Conservation (phyloP, 805 yeast species). For the Lachancea lanzarotensis region DNA sequence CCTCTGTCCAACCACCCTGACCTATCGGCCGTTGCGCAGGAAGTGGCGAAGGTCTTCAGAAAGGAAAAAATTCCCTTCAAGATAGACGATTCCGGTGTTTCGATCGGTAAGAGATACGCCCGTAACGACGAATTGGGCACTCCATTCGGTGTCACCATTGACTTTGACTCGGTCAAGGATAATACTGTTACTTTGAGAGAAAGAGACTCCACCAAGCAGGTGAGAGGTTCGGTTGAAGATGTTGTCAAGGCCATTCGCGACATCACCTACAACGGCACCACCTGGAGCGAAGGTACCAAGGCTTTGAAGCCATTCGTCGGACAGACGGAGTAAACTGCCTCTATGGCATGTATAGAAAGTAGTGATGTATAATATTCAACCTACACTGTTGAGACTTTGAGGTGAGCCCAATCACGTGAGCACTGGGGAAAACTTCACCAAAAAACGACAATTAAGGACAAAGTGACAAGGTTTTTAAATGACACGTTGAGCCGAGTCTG, state of each 20-base stretch:
- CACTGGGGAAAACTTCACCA: not conserved
- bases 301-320: constrained; percentile 66
- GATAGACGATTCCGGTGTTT: constrained; percentile 94
- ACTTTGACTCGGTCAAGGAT: constrained; percentile 86
- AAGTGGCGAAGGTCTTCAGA: constrained; percentile 67
- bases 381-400: too few species aligned
- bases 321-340: constrained; percentile 39
- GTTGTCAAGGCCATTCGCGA: constrained; percentile 67
- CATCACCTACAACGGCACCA: constrained; percentile 63
- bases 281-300: constrained; percentile 86
- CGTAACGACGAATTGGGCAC: constrained; percentile 98
- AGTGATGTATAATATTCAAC: not conserved
- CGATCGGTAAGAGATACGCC: constrained; percentile 96
- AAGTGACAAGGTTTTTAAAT: not conserved
- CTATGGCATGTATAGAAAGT: not conserved
- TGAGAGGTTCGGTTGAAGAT: constrained; percentile 79
- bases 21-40: constrained; percentile 65
- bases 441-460: not conserved
- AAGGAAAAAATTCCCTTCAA: constrained; percentile 83
- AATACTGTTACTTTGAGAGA: constrained; percentile 90
- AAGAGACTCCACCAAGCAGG: constrained; percentile 94
- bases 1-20: constrained; percentile 85
- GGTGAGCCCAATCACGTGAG: too few species aligned
- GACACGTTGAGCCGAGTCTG: not conserved
- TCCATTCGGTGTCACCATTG: constrained; percentile 96